Percentiles rank a stretch among this genome's conserved stretches.
Conservation (phyloP, 306 rosid genomes). For the Quercus rubra region DNA sequence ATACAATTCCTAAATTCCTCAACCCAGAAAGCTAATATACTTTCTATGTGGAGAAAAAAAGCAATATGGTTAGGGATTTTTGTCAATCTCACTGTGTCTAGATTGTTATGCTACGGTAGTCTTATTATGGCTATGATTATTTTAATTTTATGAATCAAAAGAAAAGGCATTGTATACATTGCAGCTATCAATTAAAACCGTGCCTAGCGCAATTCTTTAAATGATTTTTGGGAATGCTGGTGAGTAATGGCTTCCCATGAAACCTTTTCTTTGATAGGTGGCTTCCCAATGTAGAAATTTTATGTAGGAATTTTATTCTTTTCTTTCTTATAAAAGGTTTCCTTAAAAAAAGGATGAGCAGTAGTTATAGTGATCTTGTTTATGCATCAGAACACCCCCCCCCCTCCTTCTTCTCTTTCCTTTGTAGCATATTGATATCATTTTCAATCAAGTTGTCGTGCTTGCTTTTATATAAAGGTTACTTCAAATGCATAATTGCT, state of each 20-base stretch:
- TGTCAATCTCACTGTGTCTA: not conserved
- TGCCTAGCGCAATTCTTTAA: not conserved
- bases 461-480: not conserved
- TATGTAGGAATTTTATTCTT: not conserved
- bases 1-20: not conserved
- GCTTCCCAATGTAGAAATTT: not conserved
- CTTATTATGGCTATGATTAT: not conserved
- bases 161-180: not conserved
- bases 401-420: too few relatives aligned
- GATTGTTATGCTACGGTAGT: not conserved
- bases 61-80: not conserved
- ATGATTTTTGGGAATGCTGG: not conserved
- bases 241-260: not conserved
- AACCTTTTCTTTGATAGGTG: not conserved
- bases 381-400: not conserved
- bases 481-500: slow-evolving; percentile 3
- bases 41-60: not conserved
- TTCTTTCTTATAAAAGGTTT: not conserved
- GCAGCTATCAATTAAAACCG: not conserved
- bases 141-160: not conserved
- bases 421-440: not conserved
- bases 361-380: not conserved
- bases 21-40: not conserved
- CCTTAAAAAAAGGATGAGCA: not conserved
- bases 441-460: not conserved